Evolutionary conservation across 2,329 filamentous ascomycete genomes (phyloP).

Genomic region (Tothia fuscella): DNA sequence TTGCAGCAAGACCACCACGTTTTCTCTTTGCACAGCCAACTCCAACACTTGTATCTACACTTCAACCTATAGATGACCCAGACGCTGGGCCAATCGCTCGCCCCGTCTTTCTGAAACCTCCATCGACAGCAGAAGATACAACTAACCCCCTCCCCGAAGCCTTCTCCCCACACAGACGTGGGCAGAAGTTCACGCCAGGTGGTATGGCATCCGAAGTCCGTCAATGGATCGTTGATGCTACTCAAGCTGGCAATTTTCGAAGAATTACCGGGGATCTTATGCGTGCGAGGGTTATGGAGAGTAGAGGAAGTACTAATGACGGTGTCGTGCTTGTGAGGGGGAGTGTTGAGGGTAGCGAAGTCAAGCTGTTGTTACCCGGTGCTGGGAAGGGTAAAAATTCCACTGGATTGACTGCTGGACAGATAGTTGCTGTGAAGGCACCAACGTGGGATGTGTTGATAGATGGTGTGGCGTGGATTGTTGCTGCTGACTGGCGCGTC

Average conservation of each 20-base stretch:
- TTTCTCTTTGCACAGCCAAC: not conserved
- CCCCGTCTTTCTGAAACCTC: conserved; percentile 27
- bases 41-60: no score
- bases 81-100: conserved; percentile 13
- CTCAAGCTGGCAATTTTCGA: not conserved
- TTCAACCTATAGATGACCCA: not conserved
- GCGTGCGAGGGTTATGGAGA: conserved; percentile 6
- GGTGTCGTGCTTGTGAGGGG: conserved; percentile 19
- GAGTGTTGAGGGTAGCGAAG: conserved; percentile 12
- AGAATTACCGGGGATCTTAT: not conserved
- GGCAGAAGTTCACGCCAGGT: conserved; percentile 35
- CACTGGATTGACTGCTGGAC: conserved; percentile 16
- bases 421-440: conserved; percentile 25
- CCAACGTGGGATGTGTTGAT: conserved; percentile 31
- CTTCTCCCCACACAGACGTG: conserved; percentile 41
- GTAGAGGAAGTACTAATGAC: conserved; percentile 14
- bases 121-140: conserved; percentile 19
- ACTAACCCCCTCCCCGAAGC: conserved; percentile 35
- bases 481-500: conserved; percentile 32
- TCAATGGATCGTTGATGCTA: conserved; percentile 37
- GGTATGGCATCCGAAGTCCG: conserved; percentile 39
- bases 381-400: conserved; percentile 15
- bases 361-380: conserved; percentile 20
- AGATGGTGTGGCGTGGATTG: conserved; percentile 22
- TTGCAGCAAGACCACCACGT: not conserved